Conservation (phyloP, 345 rosid species). For the Euphorbia peplus region DNA sequence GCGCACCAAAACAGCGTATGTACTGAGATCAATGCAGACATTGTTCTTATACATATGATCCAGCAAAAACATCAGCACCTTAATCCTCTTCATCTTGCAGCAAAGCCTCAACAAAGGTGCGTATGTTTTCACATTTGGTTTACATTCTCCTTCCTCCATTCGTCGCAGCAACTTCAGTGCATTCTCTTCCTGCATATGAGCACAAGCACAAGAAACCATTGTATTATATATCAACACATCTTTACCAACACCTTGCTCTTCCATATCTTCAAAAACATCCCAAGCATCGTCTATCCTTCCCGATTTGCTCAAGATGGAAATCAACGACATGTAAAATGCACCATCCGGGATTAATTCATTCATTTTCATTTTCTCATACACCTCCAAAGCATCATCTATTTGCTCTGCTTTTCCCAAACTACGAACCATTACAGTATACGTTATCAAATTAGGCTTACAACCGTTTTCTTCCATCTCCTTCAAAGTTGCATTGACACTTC, state of each 20-base stretch:
- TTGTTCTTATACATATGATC: conserved; percentile 66
- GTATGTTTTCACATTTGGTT: conserved; percentile 56
- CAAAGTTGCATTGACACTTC: conserved; percentile 48
- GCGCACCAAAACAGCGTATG: conserved; percentile 50
- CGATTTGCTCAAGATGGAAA: conserved; percentile 52
- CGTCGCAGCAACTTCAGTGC: conserved; percentile 56
- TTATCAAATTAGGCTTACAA: conserved; percentile 52
- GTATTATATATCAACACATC: conserved; percentile 53
- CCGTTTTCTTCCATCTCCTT: conserved; percentile 66
- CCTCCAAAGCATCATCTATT: conserved; percentile 55
- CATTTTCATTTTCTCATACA: conserved; percentile 70
- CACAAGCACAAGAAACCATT: conserved; percentile 57
- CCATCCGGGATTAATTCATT: conserved; percentile 61
- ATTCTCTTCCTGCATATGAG: conserved; percentile 50
- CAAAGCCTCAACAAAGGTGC: conserved; percentile 67
- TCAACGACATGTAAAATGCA: conserved; percentile 61
- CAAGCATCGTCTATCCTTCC: conserved; percentile 69
- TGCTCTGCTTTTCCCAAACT: conserved; percentile 68
- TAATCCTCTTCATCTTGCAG: conserved; percentile 65
- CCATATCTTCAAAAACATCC: conserved; percentile 76
- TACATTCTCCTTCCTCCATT: conserved; percentile 64
- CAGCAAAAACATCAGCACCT: conserved; percentile 52
- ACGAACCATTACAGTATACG: conserved; percentile 69
- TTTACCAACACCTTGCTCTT: conserved; percentile 49
- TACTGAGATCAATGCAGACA: conserved; percentile 56